These are phyloP conservation scores for Solanum bulbocastanum DNA, from an alignment of 257 asterid genomes.

Conservation along the genomic window DNA sequence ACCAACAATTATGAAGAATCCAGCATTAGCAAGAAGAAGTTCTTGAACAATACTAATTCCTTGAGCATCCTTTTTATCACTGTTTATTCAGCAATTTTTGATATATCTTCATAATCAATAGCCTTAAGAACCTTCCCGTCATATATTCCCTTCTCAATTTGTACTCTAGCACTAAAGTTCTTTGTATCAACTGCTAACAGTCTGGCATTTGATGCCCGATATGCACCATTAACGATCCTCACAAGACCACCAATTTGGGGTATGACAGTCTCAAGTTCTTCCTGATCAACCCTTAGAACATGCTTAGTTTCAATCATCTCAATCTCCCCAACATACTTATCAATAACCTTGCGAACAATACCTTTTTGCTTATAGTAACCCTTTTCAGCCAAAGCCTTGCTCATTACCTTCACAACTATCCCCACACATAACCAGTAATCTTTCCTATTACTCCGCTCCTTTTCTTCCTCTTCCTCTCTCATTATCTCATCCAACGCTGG, in stretches of 20 bases:
- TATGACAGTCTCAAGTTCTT: constrained; percentile 88
- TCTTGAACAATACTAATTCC: not conserved
- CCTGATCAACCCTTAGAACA: constrained; percentile 81
- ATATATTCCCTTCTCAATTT: constrained; percentile 85
- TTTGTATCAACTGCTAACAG: constrained; percentile 52
- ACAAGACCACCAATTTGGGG: constrained; percentile 95
- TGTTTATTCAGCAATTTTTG: constrained; percentile 40
- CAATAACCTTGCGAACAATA: constrained; percentile 59
- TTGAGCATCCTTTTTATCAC: not conserved
- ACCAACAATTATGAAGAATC: not conserved
- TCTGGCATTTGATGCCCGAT: constrained; percentile 71
- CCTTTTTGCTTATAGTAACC: constrained; percentile 94
- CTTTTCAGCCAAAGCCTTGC: constrained; percentile 67
- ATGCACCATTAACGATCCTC: constrained; percentile 82
- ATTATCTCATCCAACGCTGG: constrained; percentile 71
- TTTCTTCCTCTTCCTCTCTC: constrained; percentile 78
- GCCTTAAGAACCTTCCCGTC: constrained; percentile 80
- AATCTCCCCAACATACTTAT: constrained; percentile 79
- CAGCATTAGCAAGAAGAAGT: not conserved
- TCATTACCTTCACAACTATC: constrained; percentile 80
- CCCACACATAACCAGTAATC: constrained; percentile 93
- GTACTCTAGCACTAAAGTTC: constrained; percentile 66
- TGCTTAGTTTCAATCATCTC: constrained; percentile 92
- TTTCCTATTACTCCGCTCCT: constrained; percentile 75
- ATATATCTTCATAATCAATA: constrained; percentile 80